A percentile compares a stretch with the other conserved stretches of the same genome.
phyloP scores from a whole-genome alignment of 1,284 basidiomycete species.

The Moesziomyces globuligerus region DNA sequence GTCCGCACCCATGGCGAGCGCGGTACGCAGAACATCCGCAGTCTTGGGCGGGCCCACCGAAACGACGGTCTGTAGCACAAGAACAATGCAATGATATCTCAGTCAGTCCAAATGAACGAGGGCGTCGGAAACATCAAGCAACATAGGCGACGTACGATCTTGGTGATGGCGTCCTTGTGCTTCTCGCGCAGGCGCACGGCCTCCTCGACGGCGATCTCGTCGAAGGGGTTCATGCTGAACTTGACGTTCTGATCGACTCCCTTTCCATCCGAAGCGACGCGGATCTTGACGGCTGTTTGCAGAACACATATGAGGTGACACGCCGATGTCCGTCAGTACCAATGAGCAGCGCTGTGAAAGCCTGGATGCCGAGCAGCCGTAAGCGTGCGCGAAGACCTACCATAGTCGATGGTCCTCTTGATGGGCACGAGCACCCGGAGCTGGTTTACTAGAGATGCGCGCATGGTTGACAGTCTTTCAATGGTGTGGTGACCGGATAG shows the following conservation, averaged over 20 bases:
- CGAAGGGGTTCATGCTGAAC: constrained; percentile 70
- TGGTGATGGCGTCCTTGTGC: constrained; percentile 71
- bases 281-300: constrained; percentile 65
- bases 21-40: constrained; percentile 89
- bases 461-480: constrained; percentile 41
- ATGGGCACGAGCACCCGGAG: constrained; percentile 65
- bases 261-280: constrained; percentile 65
- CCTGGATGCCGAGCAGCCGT: not conserved
- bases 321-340: not conserved
- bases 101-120: not conserved
- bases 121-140: not conserved
- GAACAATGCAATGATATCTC: not conserved
- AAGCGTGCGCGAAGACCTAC: constrained; percentile 14
- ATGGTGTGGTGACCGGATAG: not conserved
- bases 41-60: constrained; percentile 93
- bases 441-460: constrained; percentile 63
- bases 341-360: not conserved
- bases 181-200: constrained; percentile 90
- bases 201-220: constrained; percentile 85
- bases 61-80: constrained; percentile 74
- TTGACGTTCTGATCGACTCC: constrained; percentile 67
- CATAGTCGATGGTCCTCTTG: constrained; percentile 67
- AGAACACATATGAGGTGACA: not conserved
- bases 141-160: constrained; percentile 53
- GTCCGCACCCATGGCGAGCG: constrained; percentile 98